These are phyloP conservation scores for Pulveroboletus sp. DNA, from an alignment of 768 basidiomycete species.

Conservation along the genomic window DNA sequence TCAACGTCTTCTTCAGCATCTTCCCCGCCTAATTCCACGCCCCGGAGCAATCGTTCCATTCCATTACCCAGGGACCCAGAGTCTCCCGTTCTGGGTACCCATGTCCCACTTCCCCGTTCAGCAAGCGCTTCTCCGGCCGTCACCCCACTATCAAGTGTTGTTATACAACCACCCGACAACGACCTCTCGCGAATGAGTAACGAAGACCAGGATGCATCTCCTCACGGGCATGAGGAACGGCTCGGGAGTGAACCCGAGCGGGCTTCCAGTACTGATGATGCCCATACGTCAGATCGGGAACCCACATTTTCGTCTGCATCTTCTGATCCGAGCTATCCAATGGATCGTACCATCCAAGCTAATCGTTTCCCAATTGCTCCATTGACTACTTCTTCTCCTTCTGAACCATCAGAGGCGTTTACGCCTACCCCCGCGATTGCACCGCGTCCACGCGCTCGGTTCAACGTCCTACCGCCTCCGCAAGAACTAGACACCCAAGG, in stretches of 20 bases:
- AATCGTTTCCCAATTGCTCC: conserved; percentile 34
- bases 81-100: conserved; percentile 45
- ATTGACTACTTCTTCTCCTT: conserved; percentile 48
- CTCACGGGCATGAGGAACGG: conserved; percentile 2
- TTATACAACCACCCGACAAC: conserved; percentile 21
- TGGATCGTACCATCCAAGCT: conserved; percentile 24
- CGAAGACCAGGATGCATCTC: conserved; percentile 9
- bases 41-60: conserved; percentile 49
- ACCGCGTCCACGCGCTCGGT: conserved; percentile 57
- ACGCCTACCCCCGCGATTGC: conserved; percentile 70
- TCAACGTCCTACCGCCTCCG: conserved; percentile 46
- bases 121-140: conserved; percentile 46
- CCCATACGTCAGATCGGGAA: conserved; percentile 35
- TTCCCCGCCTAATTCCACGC: conserved; percentile 61
- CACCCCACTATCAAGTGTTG: conserved; percentile 21
- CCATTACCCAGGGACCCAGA: conserved; percentile 35
- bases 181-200: conserved; percentile 11
- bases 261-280: conserved; percentile 21
- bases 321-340: conserved; percentile 32
- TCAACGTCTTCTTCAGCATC: conserved; percentile 50
- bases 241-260: conserved; percentile 22
- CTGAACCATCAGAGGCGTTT: conserved; percentile 50
- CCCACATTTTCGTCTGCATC: conserved; percentile 75
- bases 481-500: conserved; percentile 35
- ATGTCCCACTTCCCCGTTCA: conserved; percentile 51